Evolutionary conservation across 2,329 filamentous ascomycete genomes (phyloP), one percentile per base, ranked within the genome.

Genomic region (Dothistroma pini): DNA sequence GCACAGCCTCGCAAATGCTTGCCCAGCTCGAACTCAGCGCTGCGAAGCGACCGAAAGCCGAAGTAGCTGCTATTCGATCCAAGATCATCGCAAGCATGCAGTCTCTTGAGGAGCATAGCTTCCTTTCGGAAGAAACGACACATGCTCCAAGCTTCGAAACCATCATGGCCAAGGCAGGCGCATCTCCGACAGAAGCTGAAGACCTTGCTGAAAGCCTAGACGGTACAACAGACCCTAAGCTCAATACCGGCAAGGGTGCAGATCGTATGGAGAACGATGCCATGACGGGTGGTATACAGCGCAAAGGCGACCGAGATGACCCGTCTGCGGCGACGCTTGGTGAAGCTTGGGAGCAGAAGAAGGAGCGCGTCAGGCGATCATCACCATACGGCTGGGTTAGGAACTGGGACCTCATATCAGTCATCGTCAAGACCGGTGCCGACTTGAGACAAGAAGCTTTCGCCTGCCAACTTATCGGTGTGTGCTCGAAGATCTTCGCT

Each of bases 51-150:
- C 90, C 90, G 1, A 89, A 85, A 71, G 85, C 87, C 32, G 90
- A 95, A 75, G 90, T 95, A 4, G 90, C 89, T 19, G 89, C 90
- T 8, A 95, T 95, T 73, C 84, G 91, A 68, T 87, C 89, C 47
- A 92, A 91, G 76, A 95, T 95, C 65, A 95, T 95, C 69, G 90
- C 90, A 2, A 93, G 90, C 74, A 95, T 95, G 91, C 90, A 95
- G 74, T 91, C 84, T 66, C 78, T 95, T 9, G 90, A 95, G 74
- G 91, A 95, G 74, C 89, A 93, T 73, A 93, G 87, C 72, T 95
- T 95, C 69, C 86, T 91, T 54, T 77, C 85, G 2, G 89, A 92
- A 64, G 89, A 92, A 54, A 79, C 79, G n/a, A 69, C 70, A 4
- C 83, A 86, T 61, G 83, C 85, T 0, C 89, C 90, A 19, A 93